phyloP scores from a whole-genome alignment of 2,329 filamentous ascomycete genomes.

The Trichoderma sp. region DNA sequence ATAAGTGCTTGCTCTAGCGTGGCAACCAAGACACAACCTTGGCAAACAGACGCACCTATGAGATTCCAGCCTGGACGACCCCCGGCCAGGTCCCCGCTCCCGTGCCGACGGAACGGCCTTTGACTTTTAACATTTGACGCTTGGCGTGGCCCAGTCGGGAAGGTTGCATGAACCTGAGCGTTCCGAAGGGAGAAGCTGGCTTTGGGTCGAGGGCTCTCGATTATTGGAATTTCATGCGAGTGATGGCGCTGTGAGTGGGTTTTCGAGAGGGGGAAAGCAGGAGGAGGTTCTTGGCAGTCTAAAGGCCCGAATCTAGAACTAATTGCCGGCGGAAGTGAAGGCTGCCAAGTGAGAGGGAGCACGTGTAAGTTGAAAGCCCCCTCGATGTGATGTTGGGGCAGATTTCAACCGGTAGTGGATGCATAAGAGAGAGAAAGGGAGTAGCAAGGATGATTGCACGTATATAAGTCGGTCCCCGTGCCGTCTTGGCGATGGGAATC shows the following conservation, averaged over 20 bases:
- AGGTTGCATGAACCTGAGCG: conserved; percentile 2
- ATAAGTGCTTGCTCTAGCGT: conserved; percentile 6
- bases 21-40: neutral
- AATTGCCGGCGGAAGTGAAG: neutral
- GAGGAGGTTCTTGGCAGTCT: neutral
- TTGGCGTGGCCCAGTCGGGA: neutral
- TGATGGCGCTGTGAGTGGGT: neutral
- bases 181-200: conserved; percentile 10
- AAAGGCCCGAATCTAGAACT: conserved; percentile 5
- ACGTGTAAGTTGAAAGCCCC: neutral
- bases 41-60: neutral
- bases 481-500: neutral
- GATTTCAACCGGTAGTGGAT: neutral
- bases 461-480: neutral
- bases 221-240: conserved; percentile 7
- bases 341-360: neutral
- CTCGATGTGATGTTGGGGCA: neutral
- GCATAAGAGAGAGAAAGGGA: neutral
- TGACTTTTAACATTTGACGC: neutral
- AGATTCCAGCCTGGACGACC: neutral
- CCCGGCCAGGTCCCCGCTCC: neutral
- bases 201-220: neutral
- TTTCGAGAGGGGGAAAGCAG: neutral
- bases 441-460: neutral
- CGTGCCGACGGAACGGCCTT: conserved; percentile 4